A percentile compares a stretch with the other conserved stretches of the same genome.
Conservation (phyloP, 2,329 filamentous ascomycete genomes). For the Colletotrichum chrysophilum region DNA sequence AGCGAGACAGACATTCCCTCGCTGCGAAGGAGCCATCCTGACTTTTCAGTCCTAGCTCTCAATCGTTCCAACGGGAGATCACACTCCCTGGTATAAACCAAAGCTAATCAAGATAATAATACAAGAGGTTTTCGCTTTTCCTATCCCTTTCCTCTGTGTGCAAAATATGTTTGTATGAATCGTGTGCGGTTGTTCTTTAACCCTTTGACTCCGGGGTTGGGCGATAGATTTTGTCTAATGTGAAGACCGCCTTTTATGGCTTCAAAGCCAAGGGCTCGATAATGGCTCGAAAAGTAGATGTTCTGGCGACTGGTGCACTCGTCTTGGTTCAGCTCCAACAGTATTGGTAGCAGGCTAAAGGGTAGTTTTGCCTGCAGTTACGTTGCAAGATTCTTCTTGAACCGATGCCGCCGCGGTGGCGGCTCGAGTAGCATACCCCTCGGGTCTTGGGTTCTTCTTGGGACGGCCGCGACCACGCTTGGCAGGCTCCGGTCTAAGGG, state of each 20-base stretch:
- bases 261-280: background rate
- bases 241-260: background rate
- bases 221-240: background rate
- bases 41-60: background rate
- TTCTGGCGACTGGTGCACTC: background rate
- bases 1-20: background rate
- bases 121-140: conserved; percentile 9
- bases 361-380: background rate
- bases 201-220: background rate
- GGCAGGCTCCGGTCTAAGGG: background rate
- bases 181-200: background rate
- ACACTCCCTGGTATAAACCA: conserved; percentile 5
- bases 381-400: background rate
- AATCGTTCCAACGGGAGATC: background rate
- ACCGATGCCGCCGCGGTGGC: background rate
- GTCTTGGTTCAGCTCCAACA: background rate
- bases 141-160: background rate
- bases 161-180: background rate
- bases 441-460: background rate
- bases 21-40: background rate
- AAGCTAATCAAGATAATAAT: conserved; percentile 12
- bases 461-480: background rate
- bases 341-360: background rate
- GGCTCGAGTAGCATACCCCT: background rate
- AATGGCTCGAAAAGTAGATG: background rate